These are phyloP conservation scores for Penicillium sp. DNA, from an alignment of 2,329 filamentous ascomycete genomes.

Conservation along the genomic window DNA sequence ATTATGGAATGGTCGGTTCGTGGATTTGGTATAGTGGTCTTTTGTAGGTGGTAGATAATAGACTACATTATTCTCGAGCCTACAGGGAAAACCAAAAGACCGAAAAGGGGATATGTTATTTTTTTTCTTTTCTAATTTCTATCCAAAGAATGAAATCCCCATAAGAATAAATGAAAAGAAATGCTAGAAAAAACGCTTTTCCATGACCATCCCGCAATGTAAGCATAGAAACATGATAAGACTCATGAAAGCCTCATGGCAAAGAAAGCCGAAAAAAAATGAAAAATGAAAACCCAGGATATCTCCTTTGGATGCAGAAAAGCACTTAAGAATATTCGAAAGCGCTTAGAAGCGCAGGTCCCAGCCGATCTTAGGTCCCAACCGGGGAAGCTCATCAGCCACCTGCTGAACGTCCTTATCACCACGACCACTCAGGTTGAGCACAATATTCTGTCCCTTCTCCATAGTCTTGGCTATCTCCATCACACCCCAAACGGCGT, in stretches of 20 bases:
- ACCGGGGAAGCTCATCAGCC: slow-evolving; percentile 82
- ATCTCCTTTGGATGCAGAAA: no score
- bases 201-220: slow-evolving; percentile 2
- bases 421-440: slow-evolving; percentile 87
- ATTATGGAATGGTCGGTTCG: background rate
- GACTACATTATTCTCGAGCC: background rate
- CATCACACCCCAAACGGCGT: slow-evolving; percentile 85
- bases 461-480: slow-evolving; percentile 90
- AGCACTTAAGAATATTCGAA: background rate
- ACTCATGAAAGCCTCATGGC: background rate
- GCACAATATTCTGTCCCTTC: slow-evolving; percentile 84
- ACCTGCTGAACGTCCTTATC: slow-evolving; percentile 99
- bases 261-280: background rate
- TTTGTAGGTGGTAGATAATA: background rate
- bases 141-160: background rate
- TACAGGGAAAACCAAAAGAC: background rate
- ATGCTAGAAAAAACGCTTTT: slow-evolving; percentile 7
- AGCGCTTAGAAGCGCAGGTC: slow-evolving; percentile 54
- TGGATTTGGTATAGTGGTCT: background rate
- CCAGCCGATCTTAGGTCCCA: slow-evolving; percentile 85
- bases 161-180: background rate
- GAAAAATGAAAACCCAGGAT: background rate
- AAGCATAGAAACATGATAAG: background rate
- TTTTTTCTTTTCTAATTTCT: background rate
- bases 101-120: background rate